Conservation (phyloP, 352 stramenopile species). For the Globisporangium orthogonon region DNA sequence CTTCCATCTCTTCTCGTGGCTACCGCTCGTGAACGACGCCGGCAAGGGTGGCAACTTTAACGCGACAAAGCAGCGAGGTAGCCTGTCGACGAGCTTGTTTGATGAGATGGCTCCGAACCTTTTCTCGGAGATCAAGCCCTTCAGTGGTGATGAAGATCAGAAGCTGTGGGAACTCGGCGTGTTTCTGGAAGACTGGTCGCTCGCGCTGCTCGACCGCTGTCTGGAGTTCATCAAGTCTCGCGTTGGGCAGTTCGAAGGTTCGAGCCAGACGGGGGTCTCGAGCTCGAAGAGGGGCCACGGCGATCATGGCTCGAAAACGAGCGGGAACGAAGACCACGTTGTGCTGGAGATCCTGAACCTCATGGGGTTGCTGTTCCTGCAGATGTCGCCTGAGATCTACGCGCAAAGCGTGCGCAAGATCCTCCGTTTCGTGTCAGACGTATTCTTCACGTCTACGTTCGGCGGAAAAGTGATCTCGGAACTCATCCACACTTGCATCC, state of each 20-base stretch:
- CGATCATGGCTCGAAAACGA: conserved; percentile 13
- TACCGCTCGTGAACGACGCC: conserved; percentile 65
- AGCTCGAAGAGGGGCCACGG: conserved; percentile 12
- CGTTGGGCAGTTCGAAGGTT: conserved; percentile 26
- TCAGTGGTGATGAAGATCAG: conserved; percentile 31
- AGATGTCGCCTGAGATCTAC: conserved; percentile 65
- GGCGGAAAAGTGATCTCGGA: conserved; percentile 51
- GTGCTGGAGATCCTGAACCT: conserved; percentile 59
- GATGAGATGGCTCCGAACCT: conserved; percentile 33
- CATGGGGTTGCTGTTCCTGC: conserved; percentile 47
- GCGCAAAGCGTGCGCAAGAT: conserved; percentile 45
- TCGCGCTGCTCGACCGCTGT: conserved; percentile 54
- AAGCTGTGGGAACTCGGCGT: conserved; percentile 53
- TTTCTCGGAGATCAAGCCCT: conserved; percentile 27
- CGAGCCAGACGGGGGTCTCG: conserved; percentile 12
- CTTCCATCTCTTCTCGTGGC: conserved; percentile 59
- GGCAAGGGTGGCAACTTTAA: conserved; percentile 27
- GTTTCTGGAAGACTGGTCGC: conserved; percentile 59
- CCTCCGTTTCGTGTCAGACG: conserved; percentile 39
- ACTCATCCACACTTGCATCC: conserved; percentile 43
- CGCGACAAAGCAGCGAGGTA: conserved; percentile 27
- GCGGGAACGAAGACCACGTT: conserved; percentile 33
- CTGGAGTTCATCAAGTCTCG: conserved; percentile 60
- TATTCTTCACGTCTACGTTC: conserved; percentile 58
- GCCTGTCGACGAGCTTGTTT: conserved; percentile 28